Base-by-base conservation (phyloP, 345 rosid species). In the Gossypium ekmanianum region DNA sequence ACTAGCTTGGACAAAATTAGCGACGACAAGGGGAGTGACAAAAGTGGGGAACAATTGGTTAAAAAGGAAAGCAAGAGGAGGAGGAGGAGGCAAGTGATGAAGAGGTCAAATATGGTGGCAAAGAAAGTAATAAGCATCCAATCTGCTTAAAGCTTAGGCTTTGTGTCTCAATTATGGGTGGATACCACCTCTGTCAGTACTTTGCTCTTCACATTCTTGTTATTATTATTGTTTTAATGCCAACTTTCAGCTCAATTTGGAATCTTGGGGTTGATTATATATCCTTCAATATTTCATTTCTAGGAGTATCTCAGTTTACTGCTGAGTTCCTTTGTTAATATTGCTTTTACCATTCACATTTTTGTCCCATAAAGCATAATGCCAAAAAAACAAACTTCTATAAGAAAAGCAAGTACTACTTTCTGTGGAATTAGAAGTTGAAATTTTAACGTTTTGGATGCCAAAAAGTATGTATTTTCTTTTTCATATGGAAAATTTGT, bases 81-180 rank as follows among this genome's bases (percentile, higher is more conserved):
- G 5, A 72, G 22, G 22, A 20, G 78, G 72, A 78, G 88, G 65
- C 88, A 85, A 78, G 45, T 79, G 39, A 24, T 51, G 56, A 51
- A 51, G 52, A 51, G 56, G 18, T 51, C 56, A 51, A 51, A 48
- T 57, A 57, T 22, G 61, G 61, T 57, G 27, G 61, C 29, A 20
- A 57, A 91, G 89, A 94, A 92, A 84, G 97, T 91, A 22, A 83
- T 94, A 47, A 86, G 90, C 81, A 73, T 92, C 27, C 85, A 85
- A 6, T 87, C 98, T 61, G 98, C 98, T 51, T 17, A 51, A 16
- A 16, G 18, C n/a, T 59, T 59, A 86, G 98, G 98, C 26, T 92
- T 84, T 45, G 83, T 92, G 11, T 87, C 98, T 61, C 98, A 92
- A 77, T 81, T 92, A 17, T 94, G 97, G 97, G 97, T 94, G 74